These are phyloP conservation scores for Dalechampia spathulata DNA, from an alignment of 441 rosid genomes.

Conservation along the genomic window DNA sequence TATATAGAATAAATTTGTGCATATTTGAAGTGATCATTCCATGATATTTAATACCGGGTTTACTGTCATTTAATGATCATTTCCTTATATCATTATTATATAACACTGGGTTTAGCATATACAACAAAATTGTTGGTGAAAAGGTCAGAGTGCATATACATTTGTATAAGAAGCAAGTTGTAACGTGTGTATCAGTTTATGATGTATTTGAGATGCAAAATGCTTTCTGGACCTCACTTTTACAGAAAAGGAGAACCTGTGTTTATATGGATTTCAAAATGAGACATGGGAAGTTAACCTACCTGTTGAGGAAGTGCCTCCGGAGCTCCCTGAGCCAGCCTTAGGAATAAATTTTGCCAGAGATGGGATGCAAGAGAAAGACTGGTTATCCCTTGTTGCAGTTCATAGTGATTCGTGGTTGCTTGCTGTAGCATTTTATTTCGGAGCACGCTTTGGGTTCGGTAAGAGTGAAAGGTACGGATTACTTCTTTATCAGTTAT, in stretches of 20 bases:
- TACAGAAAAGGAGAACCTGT: conserved; percentile 85
- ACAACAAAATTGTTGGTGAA: no score
- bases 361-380: conserved; percentile 95
- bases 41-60: no score
- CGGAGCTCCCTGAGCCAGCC: conserved; percentile 97
- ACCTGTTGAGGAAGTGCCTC: conserved; percentile 97
- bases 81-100: no score
- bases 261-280: conserved; percentile 86
- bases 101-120: no score
- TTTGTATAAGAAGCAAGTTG: not conserved
- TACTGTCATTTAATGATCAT: no score
- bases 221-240: conserved; percentile 12
- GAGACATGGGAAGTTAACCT: conserved; percentile 94
- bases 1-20: no score
- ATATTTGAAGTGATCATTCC: no score
- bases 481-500: no score
- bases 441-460: conserved; percentile 85
- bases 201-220: no score
- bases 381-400: conserved; percentile 90
- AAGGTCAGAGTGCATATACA: no score
- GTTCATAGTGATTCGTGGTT: conserved; percentile 98
- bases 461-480: conserved; percentile 89
- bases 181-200: no score
- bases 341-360: conserved; percentile 94
- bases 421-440: conserved; percentile 86